Evolutionary conservation across 1,284 basidiomycete genomes (phyloP).

Genomic region (Ganoderma lucidum): DNA sequence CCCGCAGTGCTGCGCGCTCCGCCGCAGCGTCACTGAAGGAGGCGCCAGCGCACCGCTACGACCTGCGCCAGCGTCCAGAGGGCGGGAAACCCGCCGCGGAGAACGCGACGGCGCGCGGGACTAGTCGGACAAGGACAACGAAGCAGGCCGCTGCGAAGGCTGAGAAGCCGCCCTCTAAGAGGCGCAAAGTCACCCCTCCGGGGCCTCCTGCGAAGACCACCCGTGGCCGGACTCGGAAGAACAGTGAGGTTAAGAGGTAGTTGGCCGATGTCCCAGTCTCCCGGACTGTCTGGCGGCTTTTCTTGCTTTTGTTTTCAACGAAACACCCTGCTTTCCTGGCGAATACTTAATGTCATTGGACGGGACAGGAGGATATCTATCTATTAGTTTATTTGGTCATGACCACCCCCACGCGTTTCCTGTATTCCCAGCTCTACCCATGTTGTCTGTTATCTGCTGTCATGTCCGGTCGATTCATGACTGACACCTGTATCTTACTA

Average conservation of each 20-base stretch:
- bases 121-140: constrained; percentile 18
- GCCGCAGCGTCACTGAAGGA: constrained; percentile 6
- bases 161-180: constrained; percentile 24
- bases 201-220: constrained; percentile 12
- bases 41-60: constrained; percentile 25
- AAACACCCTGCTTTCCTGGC: background rate
- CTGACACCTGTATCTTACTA: background rate
- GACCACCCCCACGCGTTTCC: background rate
- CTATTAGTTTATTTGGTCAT: constrained; percentile 16
- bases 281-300: background rate
- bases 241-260: constrained; percentile 25
- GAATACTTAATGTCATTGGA: background rate
- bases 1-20: constrained; percentile 8
- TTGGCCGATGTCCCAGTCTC: background rate
- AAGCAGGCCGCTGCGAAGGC: constrained; percentile 10
- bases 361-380: background rate
- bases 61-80: constrained; percentile 26
- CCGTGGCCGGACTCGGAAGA: constrained; percentile 18
- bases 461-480: constrained; percentile 14
- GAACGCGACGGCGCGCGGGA: constrained; percentile 7
- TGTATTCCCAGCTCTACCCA: constrained; percentile 9
- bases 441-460: constrained; percentile 3
- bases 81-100: background rate
- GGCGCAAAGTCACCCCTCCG: constrained; percentile 27
- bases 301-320: background rate